Percentiles rank a stretch among this genome's conserved stretches.
These are phyloP conservation scores for Leucocoprinus leucothites DNA, from an alignment of 768 basidiomycete genomes.

Conservation along the genomic window DNA sequence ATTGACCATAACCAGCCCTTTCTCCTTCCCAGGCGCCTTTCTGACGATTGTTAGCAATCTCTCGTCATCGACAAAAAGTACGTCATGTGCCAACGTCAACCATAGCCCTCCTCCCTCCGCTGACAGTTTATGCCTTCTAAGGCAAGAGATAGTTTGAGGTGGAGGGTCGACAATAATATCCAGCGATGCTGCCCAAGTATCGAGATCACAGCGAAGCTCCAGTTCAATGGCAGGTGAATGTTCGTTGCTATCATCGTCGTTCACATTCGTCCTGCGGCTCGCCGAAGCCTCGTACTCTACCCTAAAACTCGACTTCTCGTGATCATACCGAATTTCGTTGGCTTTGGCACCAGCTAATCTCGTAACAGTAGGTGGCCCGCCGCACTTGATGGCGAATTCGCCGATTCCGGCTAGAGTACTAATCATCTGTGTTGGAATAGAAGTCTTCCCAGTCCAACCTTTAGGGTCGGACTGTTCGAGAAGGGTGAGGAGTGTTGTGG, in stretches of 20 bases:
- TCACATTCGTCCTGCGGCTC: conserved; percentile 35
- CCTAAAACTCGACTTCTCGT: conserved; percentile 77
- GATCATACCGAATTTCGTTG: conserved; percentile 77
- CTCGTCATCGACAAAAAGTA: conserved; percentile 73
- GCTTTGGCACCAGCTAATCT: conserved; percentile 76
- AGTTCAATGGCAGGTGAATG: conserved; percentile 68
- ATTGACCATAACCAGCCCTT: conserved; percentile 84
- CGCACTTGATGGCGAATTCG: conserved; percentile 93
- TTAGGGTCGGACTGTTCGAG: conserved; percentile 97
- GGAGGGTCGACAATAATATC: conserved; percentile 94
- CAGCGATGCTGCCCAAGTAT: conserved; percentile 80
- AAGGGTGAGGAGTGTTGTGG: conserved; percentile 88
- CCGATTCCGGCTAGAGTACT: conserved; percentile 86
- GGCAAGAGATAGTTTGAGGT: conserved; percentile 75
- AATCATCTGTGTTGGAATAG: conserved; percentile 94
- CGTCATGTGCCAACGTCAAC: conserved; percentile 89
- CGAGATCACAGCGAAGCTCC: conserved; percentile 88
- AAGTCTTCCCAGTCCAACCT: conserved; percentile 94
- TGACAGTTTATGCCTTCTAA: conserved; percentile 85
- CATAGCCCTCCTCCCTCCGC: conserved; percentile 89
- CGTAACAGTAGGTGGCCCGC: conserved; percentile 91
- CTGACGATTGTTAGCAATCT: conserved; percentile 72
- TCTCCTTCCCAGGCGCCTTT: conserved; percentile 74
- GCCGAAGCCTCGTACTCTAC: conserved; percentile 79
- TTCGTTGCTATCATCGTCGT: conserved; percentile 25